Evolutionary conservation across 164 flowering plant genomes (phyloP).

Genomic region (Magnolia kwangsiensis): DNA sequence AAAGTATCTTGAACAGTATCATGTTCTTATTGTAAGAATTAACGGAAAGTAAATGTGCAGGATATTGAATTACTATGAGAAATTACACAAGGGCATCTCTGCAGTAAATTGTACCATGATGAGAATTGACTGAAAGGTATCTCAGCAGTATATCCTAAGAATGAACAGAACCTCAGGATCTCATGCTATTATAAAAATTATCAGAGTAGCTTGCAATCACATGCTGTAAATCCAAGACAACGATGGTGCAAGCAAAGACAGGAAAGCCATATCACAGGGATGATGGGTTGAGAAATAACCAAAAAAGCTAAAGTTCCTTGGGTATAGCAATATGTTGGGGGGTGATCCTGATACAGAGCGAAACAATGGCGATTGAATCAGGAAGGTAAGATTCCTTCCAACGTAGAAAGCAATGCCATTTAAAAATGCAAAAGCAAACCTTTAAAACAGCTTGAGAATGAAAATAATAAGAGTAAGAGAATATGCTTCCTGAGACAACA

Average conservation of each 20-base stretch:
- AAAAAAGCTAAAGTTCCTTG: conserved; percentile 7
- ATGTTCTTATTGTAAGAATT: too few species aligned
- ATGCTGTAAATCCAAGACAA: not conserved
- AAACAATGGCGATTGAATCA: not conserved
- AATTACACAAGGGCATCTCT: too few species aligned
- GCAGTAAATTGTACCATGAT: not conserved
- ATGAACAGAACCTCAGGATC: not conserved
- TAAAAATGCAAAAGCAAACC: not conserved
- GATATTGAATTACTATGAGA: too few species aligned
- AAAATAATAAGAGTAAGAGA: not conserved
- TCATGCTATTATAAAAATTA: too few species aligned
- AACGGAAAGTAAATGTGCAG: too few species aligned
- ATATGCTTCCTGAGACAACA: not conserved
- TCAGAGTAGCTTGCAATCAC: not conserved
- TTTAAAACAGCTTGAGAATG: not conserved
- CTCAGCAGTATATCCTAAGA: not conserved
- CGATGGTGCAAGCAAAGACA: not conserved
- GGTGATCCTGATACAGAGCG: conserved; percentile 4
- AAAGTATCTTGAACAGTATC: too few species aligned
- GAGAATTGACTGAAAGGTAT: not conserved
- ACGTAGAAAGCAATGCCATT: not conserved
- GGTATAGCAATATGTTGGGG: conserved; percentile 12
- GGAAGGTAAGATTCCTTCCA: not conserved
- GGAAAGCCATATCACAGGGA: not conserved
- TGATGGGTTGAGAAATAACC: conserved; percentile 7